Conservation (phyloP, 2,329 filamentous ascomycete genomes). For the Calonectria montana region DNA sequence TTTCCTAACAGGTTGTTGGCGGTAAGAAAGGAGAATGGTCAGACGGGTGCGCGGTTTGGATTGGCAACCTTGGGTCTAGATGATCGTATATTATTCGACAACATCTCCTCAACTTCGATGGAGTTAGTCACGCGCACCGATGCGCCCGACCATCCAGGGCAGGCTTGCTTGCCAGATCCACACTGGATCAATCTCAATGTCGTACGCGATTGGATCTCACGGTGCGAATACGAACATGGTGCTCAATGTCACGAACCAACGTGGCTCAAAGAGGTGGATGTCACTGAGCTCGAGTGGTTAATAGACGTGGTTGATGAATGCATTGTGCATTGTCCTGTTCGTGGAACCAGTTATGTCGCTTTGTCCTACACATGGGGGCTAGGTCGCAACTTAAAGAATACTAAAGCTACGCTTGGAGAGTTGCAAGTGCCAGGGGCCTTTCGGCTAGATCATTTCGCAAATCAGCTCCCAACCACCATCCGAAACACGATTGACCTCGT, state of each 20-base stretch:
- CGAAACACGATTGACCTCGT: constrained; percentile 21
- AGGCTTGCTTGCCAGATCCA: constrained; percentile 12
- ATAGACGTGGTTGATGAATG: constrained; percentile 22
- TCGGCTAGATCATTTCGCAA: constrained; percentile 4
- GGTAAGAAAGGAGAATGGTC: constrained; percentile 17
- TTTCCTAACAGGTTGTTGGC: constrained; percentile 15
- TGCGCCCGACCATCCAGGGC: not conserved
- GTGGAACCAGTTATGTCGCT: constrained; percentile 12
- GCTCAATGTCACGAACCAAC: constrained; percentile 17
- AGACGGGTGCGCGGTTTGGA: constrained; percentile 18
- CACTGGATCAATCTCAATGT: constrained; percentile 21
- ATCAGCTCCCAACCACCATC: constrained; percentile 21
- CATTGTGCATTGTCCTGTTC: constrained; percentile 10
- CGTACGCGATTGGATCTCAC: constrained; percentile 5
- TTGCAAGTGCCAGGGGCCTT: constrained; percentile 11
- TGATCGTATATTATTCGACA: constrained; percentile 17
- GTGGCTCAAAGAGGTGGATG: constrained; percentile 23
- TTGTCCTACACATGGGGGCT: constrained; percentile 28
- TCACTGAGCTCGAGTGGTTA: constrained; percentile 14
- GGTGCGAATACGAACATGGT: constrained; percentile 10
- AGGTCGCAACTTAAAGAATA: constrained; percentile 21
- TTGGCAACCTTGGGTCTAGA: constrained; percentile 8
- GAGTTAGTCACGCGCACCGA: constrained; percentile 12
- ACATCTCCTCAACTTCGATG: constrained; percentile 20
- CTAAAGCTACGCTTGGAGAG: not conserved